Evolutionary conservation across 2,329 filamentous ascomycete genomes (phyloP), one percentile per base, ranked within the genome.

Genomic region (Monilinia laxa): DNA sequence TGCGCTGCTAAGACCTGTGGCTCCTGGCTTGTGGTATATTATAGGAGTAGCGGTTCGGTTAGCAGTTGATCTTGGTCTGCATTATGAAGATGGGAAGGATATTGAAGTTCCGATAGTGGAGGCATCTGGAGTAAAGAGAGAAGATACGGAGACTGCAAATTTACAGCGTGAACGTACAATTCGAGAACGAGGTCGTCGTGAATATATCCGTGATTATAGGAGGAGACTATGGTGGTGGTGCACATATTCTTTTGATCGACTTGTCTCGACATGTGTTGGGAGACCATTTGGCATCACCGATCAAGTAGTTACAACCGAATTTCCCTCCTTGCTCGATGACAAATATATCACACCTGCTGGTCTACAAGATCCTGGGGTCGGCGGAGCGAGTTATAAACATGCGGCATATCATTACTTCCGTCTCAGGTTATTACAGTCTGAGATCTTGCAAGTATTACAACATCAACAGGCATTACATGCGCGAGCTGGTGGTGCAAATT

Each of bases 161-260:
- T 70, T 77, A 73, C 70, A 78, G 73, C 69, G 77, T 52, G 73
- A 73, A 65, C 71, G 73, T 57, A 76, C 71, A 54, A 69, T 73
- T 23, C 74, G 82, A 78, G 83, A 90, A 81, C 78, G 89, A 77
- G 82, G 90, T 25, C 85, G 90, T 59, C 85, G 91, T 67, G 87
- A 96, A 77, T 97, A 92, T 84, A 84, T 92, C 51, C 87, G 94
- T 64, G 95, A 98, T 77, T 84, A 97, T 70, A 87, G 93, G 62
- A 85, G 94, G 66, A 86, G 94, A 42, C 82, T 98, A 18, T 98
- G 93, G 93, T 98, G 93, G 93, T 98, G 95, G 94, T 97, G 93
- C 79, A 93, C 93, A 1, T 98, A 98, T 78, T 94, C 92, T 6
- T 87, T 98, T 65, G 94, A 98, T 78, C 87, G 94, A n/a, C 87